phyloP scores from a whole-genome alignment of 1,139 yeast species.

The Geotrichum cucujoidarum region DNA sequence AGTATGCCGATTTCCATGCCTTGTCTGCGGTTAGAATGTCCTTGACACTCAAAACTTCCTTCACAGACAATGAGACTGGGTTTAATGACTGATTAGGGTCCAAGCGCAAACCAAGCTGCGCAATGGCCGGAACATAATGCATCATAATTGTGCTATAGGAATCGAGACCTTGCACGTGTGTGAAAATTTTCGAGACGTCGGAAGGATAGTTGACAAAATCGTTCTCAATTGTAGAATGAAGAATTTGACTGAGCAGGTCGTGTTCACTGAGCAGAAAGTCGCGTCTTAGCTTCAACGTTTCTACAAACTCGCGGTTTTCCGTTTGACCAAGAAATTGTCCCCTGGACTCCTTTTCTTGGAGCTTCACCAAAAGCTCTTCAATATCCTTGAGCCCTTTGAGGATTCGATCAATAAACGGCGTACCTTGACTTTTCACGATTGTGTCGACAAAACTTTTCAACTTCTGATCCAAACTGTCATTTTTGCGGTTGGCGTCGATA shows the following conservation, averaged over 20 bases:
- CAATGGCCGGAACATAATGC: slow-evolving; percentile 53
- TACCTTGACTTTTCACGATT: slow-evolving; percentile 16
- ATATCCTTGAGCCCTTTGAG: slow-evolving; percentile 53
- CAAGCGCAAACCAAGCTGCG: slow-evolving; percentile 13
- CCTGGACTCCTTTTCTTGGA: slow-evolving; percentile 50
- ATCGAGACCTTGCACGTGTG: slow-evolving; percentile 43
- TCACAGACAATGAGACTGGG: slow-evolving; percentile 6
- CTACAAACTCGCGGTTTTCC: slow-evolving; percentile 47
- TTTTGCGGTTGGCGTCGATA: slow-evolving; percentile 32
- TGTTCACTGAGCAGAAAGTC: slow-evolving; percentile 61
- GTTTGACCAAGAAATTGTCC: slow-evolving; percentile 53
- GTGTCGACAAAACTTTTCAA: slow-evolving; percentile 14
- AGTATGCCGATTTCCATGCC: slow-evolving; percentile 33
- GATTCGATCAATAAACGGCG: slow-evolving; percentile 33
- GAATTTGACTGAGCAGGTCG: slow-evolving; percentile 63
- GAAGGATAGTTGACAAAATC: slow-evolving; percentile 40
- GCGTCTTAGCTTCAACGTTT: slow-evolving; percentile 54
- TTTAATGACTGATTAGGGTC: slow-evolving; percentile 17
- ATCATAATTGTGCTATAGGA: slow-evolving; percentile 58
- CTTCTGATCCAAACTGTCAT: slow-evolving; percentile 7
- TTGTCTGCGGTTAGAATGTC: slow-evolving; percentile 7
- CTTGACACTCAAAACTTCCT: slow-evolving; percentile 8
- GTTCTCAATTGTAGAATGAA: slow-evolving; percentile 31
- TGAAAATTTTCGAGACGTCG: slow-evolving; percentile 42
- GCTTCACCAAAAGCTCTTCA: slow-evolving; percentile 49